Evolutionary conservation across 164 flowering plant genomes (phyloP), one percentile per base, ranked within the genome.

Genomic region (Saururus chinensis): DNA sequence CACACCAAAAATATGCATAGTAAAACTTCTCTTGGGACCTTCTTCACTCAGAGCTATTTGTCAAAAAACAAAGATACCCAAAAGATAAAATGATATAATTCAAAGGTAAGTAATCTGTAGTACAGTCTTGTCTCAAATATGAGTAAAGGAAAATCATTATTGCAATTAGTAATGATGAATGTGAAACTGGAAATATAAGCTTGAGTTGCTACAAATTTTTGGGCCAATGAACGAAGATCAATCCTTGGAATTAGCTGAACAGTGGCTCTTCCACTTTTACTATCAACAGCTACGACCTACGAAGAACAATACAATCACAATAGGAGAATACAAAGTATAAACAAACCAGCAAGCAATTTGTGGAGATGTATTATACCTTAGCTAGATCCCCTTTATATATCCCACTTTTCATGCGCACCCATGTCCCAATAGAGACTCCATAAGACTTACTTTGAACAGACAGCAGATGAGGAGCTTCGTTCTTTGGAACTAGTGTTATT

Each of bases 381-480:
- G 88, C 88, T 45, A 93, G 73, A 70, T 93, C 99, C 21, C 97
- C 96, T 77, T 86, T 93, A 77, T 93, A 93, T 21, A 57, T 83
- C n/a, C 99, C 99, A 79, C 30, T 74, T 75, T 93, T 93, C 58
- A 93, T 80, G 61, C 96, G 89, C 41, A 78, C 96, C 99, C 96
- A 90, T 61, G 70, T 77, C 58, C 85, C 96, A 70, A 26, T 71
- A 23, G 81, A 70, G 66, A 88, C 66, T 56, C 60, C 82, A 66
- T 17, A 73, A 26, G 14, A 13, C 64, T 73, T 84, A 62, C 54
- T 75, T 60, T 74, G 77, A 4, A 76, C 74, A 59, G 85, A 70
- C 7, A 90, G 75, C 73, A 88, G 70, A 65, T 80, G 87, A 56
- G 80, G 72, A 59, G 80, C 64, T 70, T 93, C 99, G 78, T 75